Conservation (phyloP, 2,329 filamentous ascomycete genomes). For the Xylogone sp. region DNA sequence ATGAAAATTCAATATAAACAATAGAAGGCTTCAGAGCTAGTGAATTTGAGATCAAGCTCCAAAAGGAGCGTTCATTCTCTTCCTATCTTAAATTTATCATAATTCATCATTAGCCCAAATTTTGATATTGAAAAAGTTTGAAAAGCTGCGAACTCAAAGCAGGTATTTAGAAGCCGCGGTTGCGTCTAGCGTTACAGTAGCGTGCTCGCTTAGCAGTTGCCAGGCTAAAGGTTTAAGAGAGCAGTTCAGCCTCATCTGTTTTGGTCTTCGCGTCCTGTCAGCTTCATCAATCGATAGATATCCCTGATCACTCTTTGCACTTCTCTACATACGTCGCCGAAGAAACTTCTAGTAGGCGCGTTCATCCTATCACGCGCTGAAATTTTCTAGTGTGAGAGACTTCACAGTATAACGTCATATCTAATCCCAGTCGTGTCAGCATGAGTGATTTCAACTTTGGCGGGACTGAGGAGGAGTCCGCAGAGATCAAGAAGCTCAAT, state of each 20-base stretch:
- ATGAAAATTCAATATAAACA: neutral
- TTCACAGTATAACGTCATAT: neutral
- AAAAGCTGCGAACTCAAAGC: neutral
- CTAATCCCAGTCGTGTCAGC: conserved; percentile 5
- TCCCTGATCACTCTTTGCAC: neutral
- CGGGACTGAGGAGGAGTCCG: conserved; percentile 75
- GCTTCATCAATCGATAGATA: neutral
- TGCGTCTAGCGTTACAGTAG: neutral
- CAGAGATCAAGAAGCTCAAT: conserved; percentile 75
- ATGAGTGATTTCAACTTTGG: conserved; percentile 76
- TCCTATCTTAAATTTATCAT: conserved; percentile 59
- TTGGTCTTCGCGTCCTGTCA: neutral
- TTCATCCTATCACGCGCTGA: neutral
- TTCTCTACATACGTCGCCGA: neutral
- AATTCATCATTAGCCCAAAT: conserved; percentile 58
- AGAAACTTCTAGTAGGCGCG: neutral
- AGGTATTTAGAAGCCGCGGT: neutral
- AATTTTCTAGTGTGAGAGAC: neutral
- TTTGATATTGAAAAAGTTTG: conserved; percentile 23
- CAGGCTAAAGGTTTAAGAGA: neutral
- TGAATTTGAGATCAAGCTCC: conserved; percentile 54
- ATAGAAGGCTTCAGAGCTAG: conserved; percentile 54
- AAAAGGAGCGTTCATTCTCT: conserved; percentile 59
- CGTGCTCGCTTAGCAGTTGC: neutral
- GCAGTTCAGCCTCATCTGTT: neutral